These are phyloP conservation scores for Panicum hallii DNA, from an alignment of 202 grass and related monocot genomes.

Conservation along the genomic window DNA sequence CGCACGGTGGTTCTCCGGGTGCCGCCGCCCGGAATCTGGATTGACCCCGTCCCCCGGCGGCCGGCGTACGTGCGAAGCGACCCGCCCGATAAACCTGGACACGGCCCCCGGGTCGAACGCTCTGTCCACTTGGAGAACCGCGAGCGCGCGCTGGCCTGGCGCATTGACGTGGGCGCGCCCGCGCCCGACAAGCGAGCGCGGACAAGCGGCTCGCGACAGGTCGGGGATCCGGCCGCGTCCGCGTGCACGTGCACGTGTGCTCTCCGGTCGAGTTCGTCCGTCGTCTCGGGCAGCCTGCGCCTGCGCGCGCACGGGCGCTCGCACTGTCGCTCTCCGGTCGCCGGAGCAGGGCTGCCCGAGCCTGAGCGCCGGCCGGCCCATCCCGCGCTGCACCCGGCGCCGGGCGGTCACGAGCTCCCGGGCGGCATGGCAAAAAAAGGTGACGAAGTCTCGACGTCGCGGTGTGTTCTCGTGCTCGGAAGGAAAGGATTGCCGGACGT, in stretches of 20 bases:
- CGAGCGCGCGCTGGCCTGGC: not conserved
- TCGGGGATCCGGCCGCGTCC: not conserved
- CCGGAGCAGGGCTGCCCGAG: not conserved
- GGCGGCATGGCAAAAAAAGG: not conserved
- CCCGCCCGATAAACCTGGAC: not conserved
- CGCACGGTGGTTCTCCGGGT: conserved; percentile 22
- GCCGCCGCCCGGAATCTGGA: conserved; percentile 34
- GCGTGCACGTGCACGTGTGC: conserved; percentile 25
- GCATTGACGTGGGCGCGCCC: not conserved
- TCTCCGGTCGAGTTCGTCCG: conserved; percentile 22
- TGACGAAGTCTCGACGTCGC: not conserved
- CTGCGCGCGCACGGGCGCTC: not conserved
- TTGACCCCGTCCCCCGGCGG: not conserved
- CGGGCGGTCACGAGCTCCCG: not conserved
- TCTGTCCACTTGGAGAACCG: conserved; percentile 36
- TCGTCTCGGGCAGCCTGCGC: not conserved
- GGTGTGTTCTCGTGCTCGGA: not conserved
- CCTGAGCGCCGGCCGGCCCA: not conserved
- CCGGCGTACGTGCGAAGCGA: not conserved
- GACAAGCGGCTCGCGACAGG: conserved; percentile 28
- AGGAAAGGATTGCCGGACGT: not conserved
- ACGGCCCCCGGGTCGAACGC: not conserved
- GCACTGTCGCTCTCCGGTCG: conserved; percentile 17
- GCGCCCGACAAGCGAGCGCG: conserved; percentile 26
- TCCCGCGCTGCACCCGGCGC: not conserved